These are phyloP conservation scores for Paspalum notatum DNA, from an alignment of 176 grass and related monocot genomes.

Conservation along the genomic window DNA sequence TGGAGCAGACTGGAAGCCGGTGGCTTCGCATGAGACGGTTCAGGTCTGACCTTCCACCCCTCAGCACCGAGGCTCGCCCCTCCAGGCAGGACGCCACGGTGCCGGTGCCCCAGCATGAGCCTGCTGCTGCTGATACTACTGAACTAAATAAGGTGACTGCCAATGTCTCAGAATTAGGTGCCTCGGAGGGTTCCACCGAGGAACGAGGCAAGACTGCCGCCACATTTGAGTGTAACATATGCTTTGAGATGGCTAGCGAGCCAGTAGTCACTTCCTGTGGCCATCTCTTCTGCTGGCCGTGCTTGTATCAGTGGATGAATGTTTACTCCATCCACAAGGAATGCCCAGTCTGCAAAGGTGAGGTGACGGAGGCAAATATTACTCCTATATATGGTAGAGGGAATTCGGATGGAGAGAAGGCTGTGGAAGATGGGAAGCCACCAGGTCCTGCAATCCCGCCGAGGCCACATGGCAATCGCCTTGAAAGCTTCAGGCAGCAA, in stretches of 20 bases:
- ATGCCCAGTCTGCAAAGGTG: slow-evolving; percentile 97
- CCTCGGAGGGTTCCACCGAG: slow-evolving; percentile 45
- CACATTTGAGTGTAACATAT: slow-evolving; percentile 94
- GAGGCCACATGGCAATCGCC: slow-evolving; percentile 81
- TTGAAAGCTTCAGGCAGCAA: slow-evolving; percentile 97
- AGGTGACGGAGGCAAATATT: slow-evolving; percentile 80
- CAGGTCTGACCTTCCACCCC: slow-evolving; percentile 67
- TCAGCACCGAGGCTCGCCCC: slow-evolving; percentile 49
- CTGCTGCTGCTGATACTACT: slow-evolving; percentile 33
- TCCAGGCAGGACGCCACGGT: slow-evolving; percentile 28
- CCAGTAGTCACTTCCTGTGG: slow-evolving; percentile 97
- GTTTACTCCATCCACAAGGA: slow-evolving; percentile 92
- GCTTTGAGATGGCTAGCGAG: slow-evolving; percentile 91
- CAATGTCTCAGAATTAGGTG: slow-evolving; percentile 48
- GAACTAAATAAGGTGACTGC: slow-evolving; percentile 48
- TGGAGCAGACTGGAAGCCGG: slow-evolving; percentile 56
- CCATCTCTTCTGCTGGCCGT: slow-evolving; percentile 98
- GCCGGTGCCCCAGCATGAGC: slow-evolving; percentile 43
- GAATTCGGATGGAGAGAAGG: slow-evolving; percentile 54
- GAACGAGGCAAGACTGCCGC: slow-evolving; percentile 56
- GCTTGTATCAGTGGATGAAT: slow-evolving; percentile 94
- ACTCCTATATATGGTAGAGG: slow-evolving; percentile 95
- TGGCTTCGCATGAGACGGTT: slow-evolving; percentile 70
- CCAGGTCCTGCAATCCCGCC: slow-evolving; percentile 63
- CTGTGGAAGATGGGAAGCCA: slow-evolving; percentile 57